Percentiles rank a stretch among this genome's conserved stretches.
Conservation (phyloP, 192 early-diverging fungal genomes). For the Gorgonomyces haynaldii region DNA sequence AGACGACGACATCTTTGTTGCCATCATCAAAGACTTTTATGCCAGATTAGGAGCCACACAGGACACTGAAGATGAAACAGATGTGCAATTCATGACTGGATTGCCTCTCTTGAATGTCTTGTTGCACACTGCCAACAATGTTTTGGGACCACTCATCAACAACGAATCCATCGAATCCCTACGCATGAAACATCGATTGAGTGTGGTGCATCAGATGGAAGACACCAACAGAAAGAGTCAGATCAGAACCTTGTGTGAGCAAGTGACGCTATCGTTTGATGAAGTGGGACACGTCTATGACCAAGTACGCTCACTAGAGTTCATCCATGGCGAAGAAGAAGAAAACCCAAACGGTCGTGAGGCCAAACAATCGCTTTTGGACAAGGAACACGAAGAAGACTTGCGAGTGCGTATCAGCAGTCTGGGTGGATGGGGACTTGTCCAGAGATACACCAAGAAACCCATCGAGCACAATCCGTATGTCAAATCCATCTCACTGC, state of each 20-base stretch:
- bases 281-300: conserved; percentile 42
- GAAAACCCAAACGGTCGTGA: conserved; percentile 18
- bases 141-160: conserved; percentile 25
- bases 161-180: conserved; percentile 37
- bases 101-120: conserved; percentile 25
- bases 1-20: conserved; percentile 44
- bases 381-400: conserved; percentile 25
- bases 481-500: conserved; percentile 25
- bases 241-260: conserved; percentile 40
- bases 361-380: conserved; percentile 6
- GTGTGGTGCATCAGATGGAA: conserved; percentile 49
- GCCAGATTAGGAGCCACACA: conserved; percentile 27
- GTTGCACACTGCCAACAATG: conserved; percentile 26
- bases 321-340: conserved; percentile 28
- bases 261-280: conserved; percentile 36
- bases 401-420: conserved; percentile 17
- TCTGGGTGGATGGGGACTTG: conserved; percentile 36
- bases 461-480: conserved; percentile 5
- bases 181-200: conserved; percentile 30
- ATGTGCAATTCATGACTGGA: conserved; percentile 22
- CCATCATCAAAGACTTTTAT: conserved; percentile 43
- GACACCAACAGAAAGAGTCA: conserved; percentile 37
- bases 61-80: conserved; percentile 6
- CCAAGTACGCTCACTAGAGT: conserved; percentile 33
- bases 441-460: conserved; percentile 3